Evolutionary conservation across 768 basidiomycete genomes (phyloP).

Genomic region (Rhodotorula sphaerocarpa): DNA sequence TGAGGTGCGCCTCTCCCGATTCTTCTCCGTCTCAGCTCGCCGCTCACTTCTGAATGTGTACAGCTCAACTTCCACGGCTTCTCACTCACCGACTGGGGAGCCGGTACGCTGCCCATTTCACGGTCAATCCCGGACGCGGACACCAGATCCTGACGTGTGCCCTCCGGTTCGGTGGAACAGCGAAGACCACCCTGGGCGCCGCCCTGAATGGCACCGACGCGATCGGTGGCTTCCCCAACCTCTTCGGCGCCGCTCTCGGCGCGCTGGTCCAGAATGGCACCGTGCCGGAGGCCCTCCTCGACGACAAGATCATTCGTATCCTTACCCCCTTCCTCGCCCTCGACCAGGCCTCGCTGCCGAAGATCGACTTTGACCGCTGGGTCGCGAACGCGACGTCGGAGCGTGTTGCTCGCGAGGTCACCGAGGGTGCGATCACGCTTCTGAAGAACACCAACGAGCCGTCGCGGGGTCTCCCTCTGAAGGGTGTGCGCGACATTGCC

Average conservation of each 20-base stretch:
- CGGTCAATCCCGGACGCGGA: not conserved
- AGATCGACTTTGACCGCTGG: not conserved
- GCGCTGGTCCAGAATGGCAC: slow-evolving; percentile 9
- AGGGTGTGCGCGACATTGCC: slow-evolving; percentile 1
- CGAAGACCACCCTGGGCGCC: not conserved
- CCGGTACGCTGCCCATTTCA: not conserved
- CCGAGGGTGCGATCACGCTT: slow-evolving; percentile 18
- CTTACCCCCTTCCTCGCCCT: slow-evolving; percentile 20
- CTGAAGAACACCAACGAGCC: slow-evolving; percentile 26
- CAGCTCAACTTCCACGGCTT: not conserved
- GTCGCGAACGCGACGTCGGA: not conserved
- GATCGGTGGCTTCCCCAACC: not conserved
- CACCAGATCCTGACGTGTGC: not conserved
- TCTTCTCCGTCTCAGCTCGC: not conserved
- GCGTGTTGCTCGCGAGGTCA: slow-evolving; percentile 15
- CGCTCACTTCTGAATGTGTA: not conserved
- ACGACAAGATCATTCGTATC: slow-evolving; percentile 24
- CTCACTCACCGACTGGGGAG: slow-evolving; percentile 14
- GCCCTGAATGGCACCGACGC: slow-evolving; percentile 10
- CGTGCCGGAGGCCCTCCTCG: slow-evolving; percentile 1
- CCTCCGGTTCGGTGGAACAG: not conserved
- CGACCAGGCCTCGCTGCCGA: slow-evolving; percentile 1
- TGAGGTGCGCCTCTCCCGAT: slow-evolving; percentile 44
- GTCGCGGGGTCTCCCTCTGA: slow-evolving; percentile 11
- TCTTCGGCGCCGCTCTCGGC: slow-evolving; percentile 7